Evolutionary conservation across 768 basidiomycete genomes (phyloP).

Genomic region (Xerocomus brunneocitrinus): DNA sequence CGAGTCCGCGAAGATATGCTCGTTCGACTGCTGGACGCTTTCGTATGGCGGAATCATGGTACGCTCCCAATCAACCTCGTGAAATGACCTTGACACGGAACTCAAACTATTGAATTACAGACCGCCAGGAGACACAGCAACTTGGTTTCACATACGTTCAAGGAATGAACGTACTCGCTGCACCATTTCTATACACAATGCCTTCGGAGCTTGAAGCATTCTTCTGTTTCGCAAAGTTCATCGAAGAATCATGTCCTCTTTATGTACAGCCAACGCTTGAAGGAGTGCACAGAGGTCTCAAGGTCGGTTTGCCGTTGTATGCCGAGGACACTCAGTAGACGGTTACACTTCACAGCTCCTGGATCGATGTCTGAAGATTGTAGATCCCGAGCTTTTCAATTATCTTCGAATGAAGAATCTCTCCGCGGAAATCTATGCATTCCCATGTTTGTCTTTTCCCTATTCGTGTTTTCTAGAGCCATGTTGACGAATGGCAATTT

Average conservation of each 20-base stretch:
- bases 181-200: slow-evolving; percentile 96
- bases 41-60: slow-evolving; percentile 96
- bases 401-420: slow-evolving; percentile 87
- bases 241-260: slow-evolving; percentile 90
- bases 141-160: slow-evolving; percentile 95
- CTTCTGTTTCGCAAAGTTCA: slow-evolving; percentile 93
- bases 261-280: slow-evolving; percentile 96
- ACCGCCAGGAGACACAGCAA: slow-evolving; percentile 71
- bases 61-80: slow-evolving; percentile 8
- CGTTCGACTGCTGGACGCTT: slow-evolving; percentile 92
- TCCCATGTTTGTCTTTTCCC: slow-evolving; percentile 67
- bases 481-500: slow-evolving; percentile 1
- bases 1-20: slow-evolving; percentile 96
- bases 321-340: background rate
- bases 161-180: slow-evolving; percentile 98
- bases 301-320: slow-evolving; percentile 44
- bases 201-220: slow-evolving; percentile 98
- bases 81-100: background rate
- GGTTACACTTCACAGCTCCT: slow-evolving; percentile 56
- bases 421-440: slow-evolving; percentile 94
- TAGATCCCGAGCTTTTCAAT: slow-evolving; percentile 81
- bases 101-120: slow-evolving; percentile 33
- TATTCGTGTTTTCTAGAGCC: background rate
- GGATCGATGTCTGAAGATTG: slow-evolving; percentile 86
- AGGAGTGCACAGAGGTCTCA: slow-evolving; percentile 91